Evolutionary conservation across 1,284 basidiomycete species (phyloP).

Genomic region (Cryptococcus maquisensis): DNA sequence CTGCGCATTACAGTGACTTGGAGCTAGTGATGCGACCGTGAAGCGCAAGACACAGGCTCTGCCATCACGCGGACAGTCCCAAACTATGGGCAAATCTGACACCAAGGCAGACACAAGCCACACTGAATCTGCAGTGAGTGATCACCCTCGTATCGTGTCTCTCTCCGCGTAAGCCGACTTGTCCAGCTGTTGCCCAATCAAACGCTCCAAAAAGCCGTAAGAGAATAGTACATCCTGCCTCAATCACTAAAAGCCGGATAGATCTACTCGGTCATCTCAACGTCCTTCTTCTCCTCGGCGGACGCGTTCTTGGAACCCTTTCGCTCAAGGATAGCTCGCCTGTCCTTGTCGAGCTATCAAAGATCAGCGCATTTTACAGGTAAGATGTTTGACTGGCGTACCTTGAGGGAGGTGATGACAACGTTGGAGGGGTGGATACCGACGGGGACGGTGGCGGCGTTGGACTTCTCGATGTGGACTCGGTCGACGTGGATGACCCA

Average conservation of each 20-base stretch:
- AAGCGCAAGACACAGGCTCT: too few species aligned
- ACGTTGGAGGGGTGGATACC: constrained; percentile 97
- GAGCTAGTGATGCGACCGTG: too few species aligned
- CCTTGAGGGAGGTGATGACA: constrained; percentile 83
- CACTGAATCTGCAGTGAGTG: too few species aligned
- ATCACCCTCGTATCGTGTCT: too few species aligned
- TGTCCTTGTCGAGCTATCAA: constrained; percentile 49
- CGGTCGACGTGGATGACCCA: constrained; percentile 99
- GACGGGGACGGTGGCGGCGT: constrained; percentile 88
- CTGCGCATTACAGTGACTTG: too few species aligned
- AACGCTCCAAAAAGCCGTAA: neutral
- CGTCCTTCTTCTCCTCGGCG: constrained; percentile 37
- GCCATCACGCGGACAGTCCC: too few species aligned
- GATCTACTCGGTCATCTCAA: constrained; percentile 45
- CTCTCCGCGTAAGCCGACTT: too few species aligned
- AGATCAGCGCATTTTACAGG: neutral
- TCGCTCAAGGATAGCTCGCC: constrained; percentile 51
- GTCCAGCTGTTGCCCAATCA: too few species aligned
- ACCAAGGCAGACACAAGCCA: too few species aligned
- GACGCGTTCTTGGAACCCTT: constrained; percentile 48
- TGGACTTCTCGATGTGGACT: constrained; percentile 96
- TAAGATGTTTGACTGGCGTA: constrained; percentile 16
- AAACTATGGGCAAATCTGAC: too few species aligned
- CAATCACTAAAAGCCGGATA: constrained; percentile 4
- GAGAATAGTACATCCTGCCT: constrained; percentile 7